Percentiles rank a stretch among this genome's conserved stretches.
phyloP scores from a whole-genome alignment of 768 basidiomycete genomes.

The Leccinellum luteum region DNA sequence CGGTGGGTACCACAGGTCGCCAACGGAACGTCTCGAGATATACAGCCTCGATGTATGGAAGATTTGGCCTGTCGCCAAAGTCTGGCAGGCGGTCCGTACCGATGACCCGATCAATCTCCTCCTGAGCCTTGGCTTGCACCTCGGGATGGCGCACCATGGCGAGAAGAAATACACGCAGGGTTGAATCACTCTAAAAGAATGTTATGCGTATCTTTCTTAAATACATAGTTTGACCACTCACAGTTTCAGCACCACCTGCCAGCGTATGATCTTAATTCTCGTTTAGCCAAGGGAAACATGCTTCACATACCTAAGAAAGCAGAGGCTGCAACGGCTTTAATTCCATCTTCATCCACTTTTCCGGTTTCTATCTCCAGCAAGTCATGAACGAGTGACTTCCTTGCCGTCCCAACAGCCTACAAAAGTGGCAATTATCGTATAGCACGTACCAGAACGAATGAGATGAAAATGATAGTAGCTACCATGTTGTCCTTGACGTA shows the following conservation, averaged over 20 bases:
- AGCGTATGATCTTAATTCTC: not conserved
- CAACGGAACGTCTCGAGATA: conserved; percentile 33
- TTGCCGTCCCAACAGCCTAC: conserved; percentile 21
- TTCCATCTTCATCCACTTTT: conserved; percentile 2
- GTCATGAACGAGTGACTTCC: conserved; percentile 20
- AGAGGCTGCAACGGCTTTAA: conserved; percentile 25
- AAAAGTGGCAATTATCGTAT: not conserved
- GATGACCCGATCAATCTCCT: conserved; percentile 32
- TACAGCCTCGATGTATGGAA: conserved; percentile 34
- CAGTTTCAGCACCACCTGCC: conserved; percentile 29
- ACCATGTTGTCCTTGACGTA: conserved; percentile 27
- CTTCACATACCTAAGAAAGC: conserved; percentile 21
- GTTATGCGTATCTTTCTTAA: not conserved
- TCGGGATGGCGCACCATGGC: conserved; percentile 35
- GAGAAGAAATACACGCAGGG: conserved; percentile 27
- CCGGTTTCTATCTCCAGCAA: conserved; percentile 7
- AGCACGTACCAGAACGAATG: not conserved
- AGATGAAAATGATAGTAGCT: not conserved
- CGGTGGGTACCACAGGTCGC: conserved; percentile 26
- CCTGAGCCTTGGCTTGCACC: conserved; percentile 29
- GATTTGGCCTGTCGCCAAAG: conserved; percentile 22
- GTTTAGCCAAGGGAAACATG: not conserved
- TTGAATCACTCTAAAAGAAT: conserved; percentile 11
- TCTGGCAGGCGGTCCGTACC: conserved; percentile 30
- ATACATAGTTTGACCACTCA: conserved; percentile 1